Conservation (phyloP, 495 filamentous ascomycete genomes). For the Parachaetomium inaequale region DNA sequence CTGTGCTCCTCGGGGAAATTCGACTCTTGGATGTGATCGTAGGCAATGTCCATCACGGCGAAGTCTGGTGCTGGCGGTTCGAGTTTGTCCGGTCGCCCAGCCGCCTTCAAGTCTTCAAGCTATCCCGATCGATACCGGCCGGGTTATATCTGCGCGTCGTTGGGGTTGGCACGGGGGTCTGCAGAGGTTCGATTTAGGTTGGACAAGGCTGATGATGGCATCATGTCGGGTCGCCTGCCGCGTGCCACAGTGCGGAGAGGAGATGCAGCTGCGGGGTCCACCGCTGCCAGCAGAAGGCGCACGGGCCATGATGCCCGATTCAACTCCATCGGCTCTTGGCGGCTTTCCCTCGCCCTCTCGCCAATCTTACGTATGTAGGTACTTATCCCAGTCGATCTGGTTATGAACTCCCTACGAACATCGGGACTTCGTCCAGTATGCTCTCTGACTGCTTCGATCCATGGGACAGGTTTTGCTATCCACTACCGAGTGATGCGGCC, state of each 20-base stretch:
- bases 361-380: too few relatives aligned
- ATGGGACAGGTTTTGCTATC: too few relatives aligned
- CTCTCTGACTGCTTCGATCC: too few relatives aligned
- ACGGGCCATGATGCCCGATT: neutral
- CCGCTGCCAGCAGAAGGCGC: neutral
- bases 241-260: slow-evolving; percentile 9
- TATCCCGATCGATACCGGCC: neutral
- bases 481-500: too few relatives aligned
- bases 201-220: slow-evolving; percentile 18
- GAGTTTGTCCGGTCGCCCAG: neutral
- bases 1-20: slow-evolving; percentile 58
- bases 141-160: neutral
- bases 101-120: neutral
- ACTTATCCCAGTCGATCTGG: too few relatives aligned
- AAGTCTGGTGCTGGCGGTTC: slow-evolving; percentile 12
- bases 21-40: slow-evolving; percentile 94
- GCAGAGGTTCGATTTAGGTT: slow-evolving; percentile 11
- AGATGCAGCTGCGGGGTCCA: neutral
- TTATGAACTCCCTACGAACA: too few relatives aligned
- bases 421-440: too few relatives aligned
- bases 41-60: slow-evolving; percentile 82
- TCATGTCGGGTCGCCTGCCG: slow-evolving; percentile 12
- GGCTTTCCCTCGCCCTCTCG: too few relatives aligned
- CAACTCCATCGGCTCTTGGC: neutral
- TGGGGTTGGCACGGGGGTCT: neutral